Evolutionary conservation across 1,284 basidiomycete genomes (phyloP).

Genomic region (Puccinia hordei): DNA sequence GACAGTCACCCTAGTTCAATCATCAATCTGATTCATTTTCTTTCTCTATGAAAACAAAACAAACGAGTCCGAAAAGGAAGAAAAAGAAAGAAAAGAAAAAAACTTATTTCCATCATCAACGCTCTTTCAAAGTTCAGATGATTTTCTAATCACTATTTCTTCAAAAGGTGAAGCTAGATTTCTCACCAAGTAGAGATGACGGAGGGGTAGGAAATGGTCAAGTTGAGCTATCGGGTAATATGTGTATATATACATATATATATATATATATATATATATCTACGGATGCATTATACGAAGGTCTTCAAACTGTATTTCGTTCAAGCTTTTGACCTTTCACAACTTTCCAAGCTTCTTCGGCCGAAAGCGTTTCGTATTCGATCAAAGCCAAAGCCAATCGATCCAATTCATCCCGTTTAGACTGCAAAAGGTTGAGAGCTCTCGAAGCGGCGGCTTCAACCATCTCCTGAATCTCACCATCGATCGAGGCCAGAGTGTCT

Average conservation of each 20-base stretch:
- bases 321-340: slow-evolving; percentile 62
- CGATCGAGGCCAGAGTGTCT: slow-evolving; percentile 55
- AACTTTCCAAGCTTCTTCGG: slow-evolving; percentile 80
- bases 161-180: not conserved
- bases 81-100: too few species aligned
- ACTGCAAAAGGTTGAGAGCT: slow-evolving; percentile 70
- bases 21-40: too few species aligned
- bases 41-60: too few species aligned
- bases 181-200: not conserved
- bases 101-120: not conserved
- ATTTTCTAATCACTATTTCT: not conserved
- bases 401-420: slow-evolving; percentile 77
- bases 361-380: slow-evolving; percentile 87
- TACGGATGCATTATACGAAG: not conserved
- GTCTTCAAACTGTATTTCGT: slow-evolving; percentile 32
- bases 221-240: not conserved
- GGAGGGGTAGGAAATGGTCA: not conserved
- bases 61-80: too few species aligned
- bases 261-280: too few species aligned
- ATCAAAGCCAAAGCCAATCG: slow-evolving; percentile 81
- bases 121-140: not conserved
- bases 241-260: too few species aligned
- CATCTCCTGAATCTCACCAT: slow-evolving; percentile 62
- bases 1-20: too few species aligned
- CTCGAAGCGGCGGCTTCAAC: slow-evolving; percentile 74